These are phyloP conservation scores for Paramecium pentaurelia DNA, from an alignment of 73 alveolate species.

Conservation along the genomic window DNA sequence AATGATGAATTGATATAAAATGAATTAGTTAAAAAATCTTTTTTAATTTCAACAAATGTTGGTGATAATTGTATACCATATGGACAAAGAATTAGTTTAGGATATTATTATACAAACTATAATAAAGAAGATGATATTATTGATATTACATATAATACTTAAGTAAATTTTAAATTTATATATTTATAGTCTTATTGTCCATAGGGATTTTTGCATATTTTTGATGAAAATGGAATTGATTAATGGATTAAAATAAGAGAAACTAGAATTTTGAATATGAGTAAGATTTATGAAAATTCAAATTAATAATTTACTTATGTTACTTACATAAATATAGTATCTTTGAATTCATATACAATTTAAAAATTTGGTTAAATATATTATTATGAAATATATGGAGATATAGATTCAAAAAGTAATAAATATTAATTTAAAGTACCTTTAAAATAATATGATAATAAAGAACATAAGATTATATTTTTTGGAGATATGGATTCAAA, in stretches of 20 bases:
- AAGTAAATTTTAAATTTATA: background rate
- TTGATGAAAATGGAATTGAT: background rate
- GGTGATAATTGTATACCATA: background rate
- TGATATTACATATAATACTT: background rate
- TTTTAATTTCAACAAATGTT: background rate
- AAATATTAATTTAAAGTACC: background rate
- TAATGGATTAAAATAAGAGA: background rate
- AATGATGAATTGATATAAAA: background rate
- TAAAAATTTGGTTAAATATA: background rate
- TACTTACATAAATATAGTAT: background rate
- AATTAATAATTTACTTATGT: background rate
- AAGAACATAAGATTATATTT: background rate
- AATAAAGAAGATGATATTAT: background rate
- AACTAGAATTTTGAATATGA: background rate
- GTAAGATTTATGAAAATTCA: background rate
- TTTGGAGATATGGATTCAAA: slow-evolving; percentile 50
- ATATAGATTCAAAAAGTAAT: background rate
- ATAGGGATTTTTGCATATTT: background rate
- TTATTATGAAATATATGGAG: background rate
- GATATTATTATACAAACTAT: slow-evolving; percentile 3
- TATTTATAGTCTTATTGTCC: background rate
- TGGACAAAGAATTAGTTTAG: background rate
- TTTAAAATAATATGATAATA: background rate
- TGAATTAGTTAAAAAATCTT: background rate
- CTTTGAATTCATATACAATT: background rate